Conservation (phyloP, 495 filamentous ascomycete genomes). For the Rostrohypoxylon terebratum region DNA sequence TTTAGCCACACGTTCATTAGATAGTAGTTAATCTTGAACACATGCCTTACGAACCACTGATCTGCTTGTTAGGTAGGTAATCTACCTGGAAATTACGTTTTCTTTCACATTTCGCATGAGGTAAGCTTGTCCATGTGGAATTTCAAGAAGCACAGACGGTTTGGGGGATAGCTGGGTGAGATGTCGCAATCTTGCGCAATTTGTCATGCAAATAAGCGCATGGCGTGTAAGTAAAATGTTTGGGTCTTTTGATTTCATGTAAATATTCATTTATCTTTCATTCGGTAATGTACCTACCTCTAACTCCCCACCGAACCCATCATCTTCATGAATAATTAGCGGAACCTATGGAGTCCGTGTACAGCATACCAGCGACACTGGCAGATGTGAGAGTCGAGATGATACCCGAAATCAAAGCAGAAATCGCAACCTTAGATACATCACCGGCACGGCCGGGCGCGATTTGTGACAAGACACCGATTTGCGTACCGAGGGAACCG, state of each 20-base stretch:
- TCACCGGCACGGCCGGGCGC: slow-evolving; percentile 78
- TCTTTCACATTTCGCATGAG: background rate
- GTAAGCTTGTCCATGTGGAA: background rate
- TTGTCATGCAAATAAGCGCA: background rate
- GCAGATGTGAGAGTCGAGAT: slow-evolving; percentile 85
- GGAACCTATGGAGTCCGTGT: slow-evolving; percentile 43
- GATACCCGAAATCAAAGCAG: slow-evolving; percentile 81
- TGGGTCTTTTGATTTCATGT: slow-evolving; percentile 7
- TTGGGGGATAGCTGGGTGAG: background rate
- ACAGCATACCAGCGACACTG: slow-evolving; percentile 76
- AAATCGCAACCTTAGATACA: slow-evolving; percentile 79
- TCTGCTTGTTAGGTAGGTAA: background rate
- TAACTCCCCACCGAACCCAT: background rate
- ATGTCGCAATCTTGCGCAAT: slow-evolving; percentile 5
- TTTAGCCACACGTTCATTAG: background rate
- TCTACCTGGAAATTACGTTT: too few relatives aligned
- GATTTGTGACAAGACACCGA: slow-evolving; percentile 85
- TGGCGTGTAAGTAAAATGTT: background rate
- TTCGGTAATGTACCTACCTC: background rate
- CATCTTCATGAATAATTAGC: background rate
- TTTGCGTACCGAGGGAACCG: slow-evolving; percentile 84
- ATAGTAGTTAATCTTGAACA: slow-evolving; percentile 2
- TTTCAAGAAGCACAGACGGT: background rate
- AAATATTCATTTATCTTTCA: background rate
- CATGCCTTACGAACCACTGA: background rate